Evolutionary conservation across 2,329 filamentous ascomycete genomes (phyloP).

Genomic region (Acrodontium crateriforme): DNA sequence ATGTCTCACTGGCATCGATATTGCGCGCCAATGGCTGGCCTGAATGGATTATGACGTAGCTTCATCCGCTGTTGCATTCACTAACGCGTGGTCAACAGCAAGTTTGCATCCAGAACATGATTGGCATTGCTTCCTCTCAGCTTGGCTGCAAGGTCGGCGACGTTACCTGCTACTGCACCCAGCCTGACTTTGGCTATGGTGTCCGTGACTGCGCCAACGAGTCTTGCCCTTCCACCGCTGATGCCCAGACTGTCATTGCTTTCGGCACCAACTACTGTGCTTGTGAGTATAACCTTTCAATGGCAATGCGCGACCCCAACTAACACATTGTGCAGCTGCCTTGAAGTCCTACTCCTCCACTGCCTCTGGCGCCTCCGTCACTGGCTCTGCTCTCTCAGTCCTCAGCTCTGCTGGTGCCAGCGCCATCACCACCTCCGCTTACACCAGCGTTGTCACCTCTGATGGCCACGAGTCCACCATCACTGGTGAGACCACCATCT

Average conservation of each 20-base stretch:
- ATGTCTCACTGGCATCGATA: neutral
- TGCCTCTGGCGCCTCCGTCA: slow-evolving; percentile 2
- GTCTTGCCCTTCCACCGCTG: slow-evolving; percentile 15
- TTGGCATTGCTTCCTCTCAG: slow-evolving; percentile 13
- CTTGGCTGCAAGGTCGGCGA: slow-evolving; percentile 21
- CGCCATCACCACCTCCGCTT: slow-evolving; percentile 1
- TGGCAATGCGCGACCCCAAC: neutral
- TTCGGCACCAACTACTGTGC: slow-evolving; percentile 23
- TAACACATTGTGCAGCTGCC: slow-evolving; percentile 5
- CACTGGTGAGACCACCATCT: slow-evolving; percentile 3
- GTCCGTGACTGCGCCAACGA: slow-evolving; percentile 26
- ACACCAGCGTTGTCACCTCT: slow-evolving; percentile 1
- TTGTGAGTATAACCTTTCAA: slow-evolving; percentile 8
- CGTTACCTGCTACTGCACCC: slow-evolving; percentile 23
- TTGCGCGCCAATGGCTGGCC: neutral
- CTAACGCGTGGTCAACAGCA: slow-evolving; percentile 15
- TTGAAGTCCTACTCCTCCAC: slow-evolving; percentile 8
- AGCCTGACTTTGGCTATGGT: slow-evolving; percentile 24
- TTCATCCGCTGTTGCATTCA: neutral
- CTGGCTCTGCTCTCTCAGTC: slow-evolving; percentile 1
- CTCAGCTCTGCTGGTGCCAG: slow-evolving; percentile 2
- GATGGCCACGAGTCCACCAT: slow-evolving; percentile 5
- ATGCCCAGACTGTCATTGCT: slow-evolving; percentile 18
- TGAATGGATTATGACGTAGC: slow-evolving; percentile 1
- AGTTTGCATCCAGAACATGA: slow-evolving; percentile 25